Base-by-base conservation (phyloP, 2,329 filamentous ascomycete species). In the Xylaria sp. region DNA sequence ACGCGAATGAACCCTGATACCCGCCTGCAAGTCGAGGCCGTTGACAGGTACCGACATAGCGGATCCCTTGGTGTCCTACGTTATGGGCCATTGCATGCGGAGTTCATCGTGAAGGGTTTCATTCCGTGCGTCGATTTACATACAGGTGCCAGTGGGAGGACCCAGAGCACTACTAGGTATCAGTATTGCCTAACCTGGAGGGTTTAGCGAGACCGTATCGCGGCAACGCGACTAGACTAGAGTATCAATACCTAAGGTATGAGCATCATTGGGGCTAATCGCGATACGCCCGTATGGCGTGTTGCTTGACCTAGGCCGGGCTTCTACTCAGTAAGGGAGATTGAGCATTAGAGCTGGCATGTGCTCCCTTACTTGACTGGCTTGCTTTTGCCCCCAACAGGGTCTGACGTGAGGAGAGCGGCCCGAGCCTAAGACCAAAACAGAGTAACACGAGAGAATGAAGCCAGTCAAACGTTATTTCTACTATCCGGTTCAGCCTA, bases 21-120 rank as follows among this genome's bases (percentile, higher is more conserved):
- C 67, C 55, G 68, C 58, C 65, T 69, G 69, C 71, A 65, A 51
- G 61, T 59, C 48, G 55, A 65, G 34, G 34, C 24, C 56, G 32
- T 55, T 36, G 34, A 42, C 62, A 72, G 73, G 71, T 75, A 75
- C 74, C 74, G 70, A 71, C 65, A 67, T 73, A 70, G 70, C 73
- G 74, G 74, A 70, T 72, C 72, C 39, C 54, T 47, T 19, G 32
- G 53, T n/a, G 50, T 24, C 30, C 50, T 39, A 47, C 21, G 39
- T 21, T 7, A 42, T 55, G 48, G 47, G 36, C 51, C 36, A 50
- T 61, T 36, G 48, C 36, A 58, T 54, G 36, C 51, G 39, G 17
- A 53, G 51, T 6, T 36, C 45, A 56, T 51, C 34, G 55, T 27
- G 14, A 59, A 6, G 57, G 24, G 42, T 59, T 36, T 56, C 47